These are phyloP conservation scores for Tetrahymena elliotti DNA, from an alignment of 73 alveolate genomes.

Conservation along the genomic window DNA sequence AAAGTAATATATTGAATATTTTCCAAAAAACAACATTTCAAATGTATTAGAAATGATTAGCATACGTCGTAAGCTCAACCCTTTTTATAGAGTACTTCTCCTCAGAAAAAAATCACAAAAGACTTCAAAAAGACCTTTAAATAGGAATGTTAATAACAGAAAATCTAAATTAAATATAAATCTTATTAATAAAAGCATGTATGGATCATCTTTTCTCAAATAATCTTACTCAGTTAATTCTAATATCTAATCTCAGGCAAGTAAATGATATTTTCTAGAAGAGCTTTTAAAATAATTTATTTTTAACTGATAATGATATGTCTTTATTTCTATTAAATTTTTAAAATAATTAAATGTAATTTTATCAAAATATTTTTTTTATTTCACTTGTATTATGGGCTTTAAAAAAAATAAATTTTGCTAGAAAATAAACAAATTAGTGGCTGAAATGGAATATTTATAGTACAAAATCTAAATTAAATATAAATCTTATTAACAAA, in stretches of 20 bases:
- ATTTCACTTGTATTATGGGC: too few relatives aligned
- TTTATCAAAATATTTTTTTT: too few relatives aligned
- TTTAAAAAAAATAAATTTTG: too few relatives aligned
- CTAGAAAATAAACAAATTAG: too few relatives aligned
- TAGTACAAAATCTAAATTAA: background rate
- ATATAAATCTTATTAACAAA: background rate
- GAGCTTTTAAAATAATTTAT: too few relatives aligned
- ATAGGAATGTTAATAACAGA: background rate
- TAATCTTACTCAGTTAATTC: background rate
- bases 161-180: background rate
- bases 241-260: background rate
- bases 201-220: background rate
- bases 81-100: background rate
- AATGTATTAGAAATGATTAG: background rate
- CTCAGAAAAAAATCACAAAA: background rate
- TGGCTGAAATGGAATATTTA: background rate
- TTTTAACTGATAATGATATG: too few relatives aligned
- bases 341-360: too few relatives aligned
- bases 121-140: background rate
- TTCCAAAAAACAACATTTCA: background rate
- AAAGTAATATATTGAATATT: slow-evolving; percentile 14
- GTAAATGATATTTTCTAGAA: too few relatives aligned
- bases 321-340: too few relatives aligned
- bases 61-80: background rate
- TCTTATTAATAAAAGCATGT: background rate